A percentile compares a stretch with the other conserved stretches of the same genome.
These are phyloP conservation scores for Amanita jacksonii DNA, from an alignment of 768 basidiomycete species.

Conservation along the genomic window DNA sequence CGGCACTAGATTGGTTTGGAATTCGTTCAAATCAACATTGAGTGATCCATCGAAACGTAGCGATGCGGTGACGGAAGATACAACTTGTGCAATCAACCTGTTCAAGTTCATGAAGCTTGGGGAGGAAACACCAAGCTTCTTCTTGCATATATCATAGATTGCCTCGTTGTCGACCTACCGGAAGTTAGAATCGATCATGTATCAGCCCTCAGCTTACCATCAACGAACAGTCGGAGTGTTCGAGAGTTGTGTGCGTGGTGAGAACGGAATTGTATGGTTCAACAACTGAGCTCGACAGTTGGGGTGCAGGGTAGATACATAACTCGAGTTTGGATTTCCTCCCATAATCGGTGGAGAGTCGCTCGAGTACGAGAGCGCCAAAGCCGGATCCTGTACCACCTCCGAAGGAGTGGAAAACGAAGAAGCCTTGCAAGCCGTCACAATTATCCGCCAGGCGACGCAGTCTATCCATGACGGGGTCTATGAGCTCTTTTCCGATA, in stretches of 20 bases:
- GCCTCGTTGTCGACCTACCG: slow-evolving; percentile 76
- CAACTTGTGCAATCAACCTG: slow-evolving; percentile 97
- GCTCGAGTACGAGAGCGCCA: slow-evolving; percentile 91
- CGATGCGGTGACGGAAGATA: slow-evolving; percentile 95
- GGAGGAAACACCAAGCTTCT: slow-evolving; percentile 73
- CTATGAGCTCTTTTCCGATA: slow-evolving; percentile 96
- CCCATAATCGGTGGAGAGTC: slow-evolving; percentile 93
- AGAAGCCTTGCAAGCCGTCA: slow-evolving; percentile 95
- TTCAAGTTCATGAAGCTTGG: slow-evolving; percentile 94
- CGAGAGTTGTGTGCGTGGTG: slow-evolving; percentile 96
- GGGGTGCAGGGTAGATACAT: slow-evolving; percentile 92
- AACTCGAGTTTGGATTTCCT: slow-evolving; percentile 99
- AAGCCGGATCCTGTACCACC: slow-evolving; percentile 99
- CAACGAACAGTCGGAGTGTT: slow-evolving; percentile 99
- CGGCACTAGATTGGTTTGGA: slow-evolving; percentile 98
- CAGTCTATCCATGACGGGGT: slow-evolving; percentile 91
- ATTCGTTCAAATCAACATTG: slow-evolving; percentile 96
- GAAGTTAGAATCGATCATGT: slow-evolving; percentile 3
- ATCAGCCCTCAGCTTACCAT: slow-evolving; percentile 48
- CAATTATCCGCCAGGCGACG: slow-evolving; percentile 95
- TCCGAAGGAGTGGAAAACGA: slow-evolving; percentile 99
- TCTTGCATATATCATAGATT: slow-evolving; percentile 99
- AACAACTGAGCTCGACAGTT: slow-evolving; percentile 89
- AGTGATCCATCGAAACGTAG: slow-evolving; percentile 95
- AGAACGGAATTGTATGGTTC: slow-evolving; percentile 97